Evolutionary conservation across 208 protist genomes (phyloP), one percentile per base, ranked within the genome.

Genomic region (Kentomonas sorsogonicus): DNA sequence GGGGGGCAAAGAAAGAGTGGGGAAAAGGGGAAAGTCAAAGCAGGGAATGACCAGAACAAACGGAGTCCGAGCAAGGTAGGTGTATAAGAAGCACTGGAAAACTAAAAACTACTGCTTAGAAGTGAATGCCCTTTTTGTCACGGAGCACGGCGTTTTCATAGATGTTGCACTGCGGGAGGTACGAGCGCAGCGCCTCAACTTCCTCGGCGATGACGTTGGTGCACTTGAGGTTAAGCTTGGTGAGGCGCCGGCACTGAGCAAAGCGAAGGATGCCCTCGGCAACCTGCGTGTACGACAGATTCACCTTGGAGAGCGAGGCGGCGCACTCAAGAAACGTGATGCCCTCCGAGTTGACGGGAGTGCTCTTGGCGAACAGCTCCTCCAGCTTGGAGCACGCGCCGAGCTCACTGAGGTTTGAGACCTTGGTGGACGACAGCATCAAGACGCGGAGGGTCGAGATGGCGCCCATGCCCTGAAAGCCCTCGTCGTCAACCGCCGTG

Each of bases 181-280:
- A 43, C 7, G 23, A 29, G 25, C 63, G 54, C 29, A 73, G 30
- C 18, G 54, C 53, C 41, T 55, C 16, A 0, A 73, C 53, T 20
- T 78, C 66, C 53, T 71, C 46, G 9, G 20, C 36, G 0, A 62
- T 31, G 2, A 63, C 60, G 15, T 60, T 18, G 1, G 66, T 78
- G 27, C 60, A 66, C 52, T 64, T 66, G 45, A 70, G 48, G 38
- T 78, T 69, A 15, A 73, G 45, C 47, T 66, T 73, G 27, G 63
- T 48, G 25, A 78, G 44, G 15, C 39, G 18, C 9, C 45, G 51
- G 53, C 56, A 68, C 4, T 20, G 34, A 0, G 44, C 50, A 3
- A 74, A 51, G 15, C 45, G 15, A 3, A 13, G 16, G 13, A 66
- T 60, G 18, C 50, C 40, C 13, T 23, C 33, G 5, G 47, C 43